A percentile compares a stretch with the other conserved stretches of the same genome.
phyloP scores from a whole-genome alignment of 352 stramenopile genomes.

The Phytophthora meadii region DNA sequence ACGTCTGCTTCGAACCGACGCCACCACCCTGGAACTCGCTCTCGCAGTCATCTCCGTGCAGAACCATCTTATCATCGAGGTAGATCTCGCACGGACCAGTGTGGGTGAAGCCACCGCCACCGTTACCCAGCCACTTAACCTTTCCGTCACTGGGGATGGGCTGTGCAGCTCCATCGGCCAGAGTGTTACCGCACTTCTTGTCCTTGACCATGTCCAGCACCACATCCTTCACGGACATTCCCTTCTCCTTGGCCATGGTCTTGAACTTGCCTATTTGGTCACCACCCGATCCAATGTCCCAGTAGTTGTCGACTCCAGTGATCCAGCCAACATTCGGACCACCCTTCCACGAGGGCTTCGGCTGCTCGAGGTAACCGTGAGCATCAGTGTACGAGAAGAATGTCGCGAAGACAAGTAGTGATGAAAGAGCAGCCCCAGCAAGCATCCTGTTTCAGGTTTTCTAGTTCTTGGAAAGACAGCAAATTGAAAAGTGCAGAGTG shows the following conservation, averaged over 20 bases:
- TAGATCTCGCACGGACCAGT: constrained; percentile 52
- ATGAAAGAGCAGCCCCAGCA: constrained; percentile 5
- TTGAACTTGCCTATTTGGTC: constrained; percentile 30
- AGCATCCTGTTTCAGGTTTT: constrained; percentile 1
- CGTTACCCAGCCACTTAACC: constrained; percentile 34
- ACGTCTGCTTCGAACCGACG: constrained; percentile 22
- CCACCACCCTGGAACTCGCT: constrained; percentile 33
- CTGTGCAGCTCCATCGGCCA: constrained; percentile 20
- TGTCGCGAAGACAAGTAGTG: constrained; percentile 1
- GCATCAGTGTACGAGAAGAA: constrained; percentile 6
- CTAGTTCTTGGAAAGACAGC: background rate
- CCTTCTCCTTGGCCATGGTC: constrained; percentile 26
- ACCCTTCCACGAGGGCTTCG: constrained; percentile 12
- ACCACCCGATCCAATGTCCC: constrained; percentile 29
- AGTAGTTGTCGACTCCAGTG: constrained; percentile 29
- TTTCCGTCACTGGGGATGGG: constrained; percentile 36
- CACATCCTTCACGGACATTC: constrained; percentile 34
- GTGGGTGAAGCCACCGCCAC: constrained; percentile 37
- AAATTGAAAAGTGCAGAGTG: constrained; percentile 3
- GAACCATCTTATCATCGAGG: constrained; percentile 45
- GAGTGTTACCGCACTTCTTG: constrained; percentile 37
- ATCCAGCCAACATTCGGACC: constrained; percentile 17
- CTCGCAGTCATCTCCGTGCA: constrained; percentile 48
- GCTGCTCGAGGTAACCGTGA: constrained; percentile 28
- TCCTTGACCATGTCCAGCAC: constrained; percentile 30